Percentiles rank a stretch among this genome's conserved stretches.
Evolutionary conservation across 164 flowering plant species (phyloP).

Genomic region (Tetracentron sinense): DNA sequence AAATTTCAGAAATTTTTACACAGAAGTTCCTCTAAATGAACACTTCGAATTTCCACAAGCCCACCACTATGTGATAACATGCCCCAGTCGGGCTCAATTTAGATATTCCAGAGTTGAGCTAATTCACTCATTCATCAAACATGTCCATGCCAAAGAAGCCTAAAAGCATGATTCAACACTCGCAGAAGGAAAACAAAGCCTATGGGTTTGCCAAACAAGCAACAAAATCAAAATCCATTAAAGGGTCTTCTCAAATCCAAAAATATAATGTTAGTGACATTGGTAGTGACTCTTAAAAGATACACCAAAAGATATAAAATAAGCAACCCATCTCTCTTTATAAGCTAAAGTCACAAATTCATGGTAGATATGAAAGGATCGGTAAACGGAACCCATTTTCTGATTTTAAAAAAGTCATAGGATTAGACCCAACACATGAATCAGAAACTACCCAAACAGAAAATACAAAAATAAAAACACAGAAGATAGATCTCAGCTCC

Average conservation of each 20-base stretch:
- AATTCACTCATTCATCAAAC: no score
- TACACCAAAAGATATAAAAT: slow-evolving; percentile 12
- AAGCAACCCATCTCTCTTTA: slow-evolving; percentile 13
- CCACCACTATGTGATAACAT: no score
- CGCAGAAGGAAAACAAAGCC: no score
- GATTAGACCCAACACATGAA: slow-evolving; percentile 9
- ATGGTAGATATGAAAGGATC: slow-evolving; percentile 7
- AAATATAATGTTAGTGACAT: not conserved
- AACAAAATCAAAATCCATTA: not conserved
- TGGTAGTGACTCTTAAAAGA: not conserved
- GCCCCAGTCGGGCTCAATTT: no score
- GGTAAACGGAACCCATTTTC: no score
- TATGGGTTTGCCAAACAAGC: no score
- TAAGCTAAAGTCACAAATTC: slow-evolving; percentile 13
- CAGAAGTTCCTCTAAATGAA: no score
- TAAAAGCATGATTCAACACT: no score
- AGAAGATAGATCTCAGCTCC: slow-evolving; percentile 16
- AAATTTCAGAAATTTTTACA: no score
- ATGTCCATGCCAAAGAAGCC: no score
- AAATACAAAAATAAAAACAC: not conserved
- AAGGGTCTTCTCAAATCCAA: not conserved
- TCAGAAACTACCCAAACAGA: slow-evolving; percentile 10
- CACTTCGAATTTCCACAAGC: no score
- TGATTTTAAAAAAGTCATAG: not conserved
- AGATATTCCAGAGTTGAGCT: no score